Evolutionary conservation across 352 stramenopile species (phyloP), one percentile per base, ranked within the genome.

Genomic region (Phytophthora multivora): DNA sequence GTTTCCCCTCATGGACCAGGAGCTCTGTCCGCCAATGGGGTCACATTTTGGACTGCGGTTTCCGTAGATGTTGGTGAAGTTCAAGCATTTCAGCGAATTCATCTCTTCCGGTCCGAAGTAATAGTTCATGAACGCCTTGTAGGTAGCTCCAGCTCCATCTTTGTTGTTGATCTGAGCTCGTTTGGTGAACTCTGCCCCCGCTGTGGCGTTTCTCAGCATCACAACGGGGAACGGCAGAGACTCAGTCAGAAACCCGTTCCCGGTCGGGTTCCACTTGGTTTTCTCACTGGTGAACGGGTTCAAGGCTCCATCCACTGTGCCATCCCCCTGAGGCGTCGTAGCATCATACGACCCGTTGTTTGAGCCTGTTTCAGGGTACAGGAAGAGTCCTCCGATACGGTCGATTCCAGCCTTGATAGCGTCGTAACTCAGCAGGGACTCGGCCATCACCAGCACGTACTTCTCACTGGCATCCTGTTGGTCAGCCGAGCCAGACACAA

Each of bases 41-140:
- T 91, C 80, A 48, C 86, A 95, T 59, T 82, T 86, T 18, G 86
- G 86, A 39, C 59, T 81, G 8, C 63, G 67, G 23, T 85, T 60
- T 50, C 70, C 76, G 62, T 92, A 88, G 4, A 95, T 80, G 54
- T 95, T 93, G 25, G 60, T 76, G 68, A 95, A 93, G 41, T 45
- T 52, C n/a, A 95, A 62, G 46, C 86, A 95, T 46, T 84, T 72
- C 39, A 79, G 23, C 51, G 86, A 93, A 43, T 80, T 81, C 84
- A 93, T 93, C 1, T 77, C 64, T 41, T 79, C 48, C 1, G 86
- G 86, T 2, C 86, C 86, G 69, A 91, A 93, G 61, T 93, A 93
- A 56, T 90, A 93, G 55, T 93, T 89, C 80, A 93, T 90, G 50
- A 83, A 88, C 8, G 79, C 80, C 25, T 75, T 85, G 69, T 92